Percentiles rank a stretch among this genome's conserved stretches.
Evolutionary conservation across 176 grass and related monocot genomes (phyloP).

Genomic region (Luzula sylvatica): DNA sequence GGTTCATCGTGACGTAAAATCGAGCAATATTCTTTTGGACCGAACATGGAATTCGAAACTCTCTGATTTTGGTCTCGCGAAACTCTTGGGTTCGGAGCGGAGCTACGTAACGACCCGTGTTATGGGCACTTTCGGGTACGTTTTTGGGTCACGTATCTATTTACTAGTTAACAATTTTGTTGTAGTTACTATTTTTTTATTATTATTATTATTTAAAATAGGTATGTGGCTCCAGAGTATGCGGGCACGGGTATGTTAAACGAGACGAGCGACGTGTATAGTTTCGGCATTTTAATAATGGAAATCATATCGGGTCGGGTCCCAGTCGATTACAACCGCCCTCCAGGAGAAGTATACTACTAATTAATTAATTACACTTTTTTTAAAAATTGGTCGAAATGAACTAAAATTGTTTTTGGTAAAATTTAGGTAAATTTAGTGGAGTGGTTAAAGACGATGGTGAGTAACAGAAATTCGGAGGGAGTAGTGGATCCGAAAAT

Average conservation of each 20-base stretch:
- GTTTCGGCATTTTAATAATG: constrained; percentile 98
- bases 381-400: too few relatives aligned
- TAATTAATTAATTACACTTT: constrained; percentile 14
- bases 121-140: constrained; percentile 98
- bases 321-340: constrained; percentile 86
- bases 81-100: constrained; percentile 80
- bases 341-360: constrained; percentile 59
- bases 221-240: constrained; percentile 95
- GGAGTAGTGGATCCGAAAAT: constrained; percentile 97
- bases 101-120: constrained; percentile 94
- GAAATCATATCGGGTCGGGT: constrained; percentile 87
- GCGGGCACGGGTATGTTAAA: constrained; percentile 96
- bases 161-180: not conserved
- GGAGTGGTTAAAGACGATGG: constrained; percentile 94
- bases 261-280: constrained; percentile 92
- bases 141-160: constrained; percentile 7
- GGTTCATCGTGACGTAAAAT: constrained; percentile 94
- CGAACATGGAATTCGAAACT: constrained; percentile 89
- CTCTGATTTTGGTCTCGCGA: constrained; percentile 95
- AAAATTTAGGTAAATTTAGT: constrained; percentile 86
- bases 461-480: constrained; percentile 87
- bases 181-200: constrained; percentile 10
- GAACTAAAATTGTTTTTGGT: not conserved
- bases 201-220: constrained; percentile 23
- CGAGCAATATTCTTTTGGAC: constrained; percentile 94